These are phyloP conservation scores for Uronychia setigera DNA, from an alignment of 73 alveolate genomes.

Conservation along the genomic window DNA sequence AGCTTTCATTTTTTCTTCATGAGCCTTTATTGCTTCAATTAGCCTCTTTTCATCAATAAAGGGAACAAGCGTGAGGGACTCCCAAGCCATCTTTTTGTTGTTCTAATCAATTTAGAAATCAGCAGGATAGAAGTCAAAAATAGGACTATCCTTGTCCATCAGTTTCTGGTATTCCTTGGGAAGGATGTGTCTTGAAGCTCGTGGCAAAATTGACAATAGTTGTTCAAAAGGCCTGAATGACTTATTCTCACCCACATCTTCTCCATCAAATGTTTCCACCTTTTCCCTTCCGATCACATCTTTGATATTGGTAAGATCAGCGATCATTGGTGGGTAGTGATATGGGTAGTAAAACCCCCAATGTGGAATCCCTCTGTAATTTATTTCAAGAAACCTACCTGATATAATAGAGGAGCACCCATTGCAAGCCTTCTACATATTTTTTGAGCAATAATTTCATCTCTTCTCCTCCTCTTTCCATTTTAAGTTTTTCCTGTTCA, in stretches of 20 bases:
- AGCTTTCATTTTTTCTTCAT: not conserved
- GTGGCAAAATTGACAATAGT: constrained; percentile 92
- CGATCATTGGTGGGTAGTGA: constrained; percentile 98
- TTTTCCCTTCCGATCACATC: constrained; percentile 45
- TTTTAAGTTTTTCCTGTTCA: constrained; percentile 49
- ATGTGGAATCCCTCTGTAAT: constrained; percentile 93
- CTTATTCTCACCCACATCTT: constrained; percentile 47
- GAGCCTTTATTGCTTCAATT: constrained; percentile 43
- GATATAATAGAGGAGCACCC: constrained; percentile 88
- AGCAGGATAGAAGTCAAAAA: constrained; percentile 84
- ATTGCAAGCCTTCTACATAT: constrained; percentile 96
- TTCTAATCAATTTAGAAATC: constrained; percentile 81
- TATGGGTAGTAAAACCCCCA: constrained; percentile 99
- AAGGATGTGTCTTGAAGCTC: constrained; percentile 78
- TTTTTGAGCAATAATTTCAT: constrained; percentile 40
- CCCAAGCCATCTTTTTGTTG: constrained; percentile 89
- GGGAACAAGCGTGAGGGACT: constrained; percentile 80
- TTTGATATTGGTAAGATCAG: constrained; percentile 83
- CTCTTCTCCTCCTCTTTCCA: constrained; percentile 65
- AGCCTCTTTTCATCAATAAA: constrained; percentile 74
- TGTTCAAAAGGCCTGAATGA: constrained; percentile 94
- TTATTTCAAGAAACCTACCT: too few species aligned
- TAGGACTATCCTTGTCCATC: constrained; percentile 61
- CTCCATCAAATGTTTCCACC: constrained; percentile 31
- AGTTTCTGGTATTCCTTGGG: constrained; percentile 78